Percentiles rank a stretch among this genome's conserved stretches.
These are phyloP conservation scores for Meyerozyma sp. DNA, from an alignment of 1,139 yeast genomes.

Conservation along the genomic window DNA sequence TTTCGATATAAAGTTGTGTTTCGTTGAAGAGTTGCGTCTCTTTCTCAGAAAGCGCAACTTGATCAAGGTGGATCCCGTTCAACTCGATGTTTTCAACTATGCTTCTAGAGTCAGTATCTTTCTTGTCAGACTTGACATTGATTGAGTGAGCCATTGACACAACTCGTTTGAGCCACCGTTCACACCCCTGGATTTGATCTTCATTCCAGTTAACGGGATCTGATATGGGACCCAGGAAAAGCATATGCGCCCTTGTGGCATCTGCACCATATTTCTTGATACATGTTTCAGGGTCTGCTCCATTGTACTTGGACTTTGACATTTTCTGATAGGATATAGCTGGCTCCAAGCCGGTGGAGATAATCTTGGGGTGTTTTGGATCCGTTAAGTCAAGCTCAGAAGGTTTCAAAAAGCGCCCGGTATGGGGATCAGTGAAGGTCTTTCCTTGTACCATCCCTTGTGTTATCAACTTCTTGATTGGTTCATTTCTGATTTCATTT, in stretches of 20 bases:
- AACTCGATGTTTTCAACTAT: conserved; percentile 14
- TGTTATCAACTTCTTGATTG: conserved; percentile 72
- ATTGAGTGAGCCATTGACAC: conserved; percentile 22
- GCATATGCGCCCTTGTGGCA: conserved; percentile 86
- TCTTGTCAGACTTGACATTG: conserved; percentile 4
- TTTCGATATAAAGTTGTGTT: conserved; percentile 42
- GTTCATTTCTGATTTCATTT: conserved; percentile 53
- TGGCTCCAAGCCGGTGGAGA: conserved; percentile 48
- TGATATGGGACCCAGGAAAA: conserved; percentile 88
- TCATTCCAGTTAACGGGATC: conserved; percentile 91
- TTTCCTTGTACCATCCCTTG: conserved; percentile 98
- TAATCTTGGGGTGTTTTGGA: conserved; percentile 40
- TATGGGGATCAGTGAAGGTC: conserved; percentile 68
- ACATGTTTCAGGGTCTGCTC: conserved; percentile 82
- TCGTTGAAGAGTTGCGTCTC: conserved; percentile 59
- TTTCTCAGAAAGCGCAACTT: conserved; percentile 23
- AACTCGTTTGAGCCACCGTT: conserved; percentile 76
- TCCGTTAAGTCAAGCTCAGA: conserved; percentile 53
- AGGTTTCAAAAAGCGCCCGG: conserved; percentile 72
- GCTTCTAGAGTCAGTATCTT: conserved; percentile 3
- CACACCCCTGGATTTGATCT: conserved; percentile 75
- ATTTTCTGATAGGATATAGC: conserved; percentile 71
- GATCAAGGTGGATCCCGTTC: conserved; percentile 13
- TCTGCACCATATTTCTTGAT: conserved; percentile 86
- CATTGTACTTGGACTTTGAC: conserved; percentile 94